phyloP scores from a whole-genome alignment of 805 yeast species.

The Cyberlindnera mississippiensis region DNA sequence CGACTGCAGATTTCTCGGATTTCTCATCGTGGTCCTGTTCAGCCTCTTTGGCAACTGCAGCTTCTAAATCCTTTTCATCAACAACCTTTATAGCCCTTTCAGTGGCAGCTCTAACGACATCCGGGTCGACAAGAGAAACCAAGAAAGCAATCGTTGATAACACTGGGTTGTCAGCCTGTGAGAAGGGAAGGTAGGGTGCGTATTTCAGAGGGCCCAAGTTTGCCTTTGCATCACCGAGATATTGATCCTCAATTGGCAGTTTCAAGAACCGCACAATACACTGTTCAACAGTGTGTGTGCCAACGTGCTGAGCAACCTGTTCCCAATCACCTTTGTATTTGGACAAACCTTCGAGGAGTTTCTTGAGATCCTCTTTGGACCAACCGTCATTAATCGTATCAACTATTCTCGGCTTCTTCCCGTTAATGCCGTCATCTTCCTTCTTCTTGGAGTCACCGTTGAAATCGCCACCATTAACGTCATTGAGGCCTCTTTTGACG shows the following conservation, averaged over 20 bases:
- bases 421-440: slow-evolving; percentile 4
- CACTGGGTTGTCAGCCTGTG: slow-evolving; percentile 88
- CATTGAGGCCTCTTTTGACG: slow-evolving; percentile 14
- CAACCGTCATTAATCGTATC: slow-evolving; percentile 48
- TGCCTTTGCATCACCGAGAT: slow-evolving; percentile 39
- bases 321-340: slow-evolving; percentile 75
- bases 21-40: slow-evolving; percentile 8
- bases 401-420: slow-evolving; percentile 34
- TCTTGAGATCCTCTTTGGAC: slow-evolving; percentile 60
- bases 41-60: slow-evolving; percentile 17
- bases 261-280: slow-evolving; percentile 77
- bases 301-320: slow-evolving; percentile 62
- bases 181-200: slow-evolving; percentile 80
- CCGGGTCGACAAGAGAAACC: slow-evolving; percentile 80
- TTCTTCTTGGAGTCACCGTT: slow-evolving; percentile 7
- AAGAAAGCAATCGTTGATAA: slow-evolving; percentile 88
- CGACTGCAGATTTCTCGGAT: slow-evolving; percentile 40
- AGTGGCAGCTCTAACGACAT: slow-evolving; percentile 81
- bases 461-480: slow-evolving; percentile 8
- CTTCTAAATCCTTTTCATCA: slow-evolving; percentile 24
- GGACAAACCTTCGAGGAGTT: slow-evolving; percentile 59
- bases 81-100: slow-evolving; percentile 45
- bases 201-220: slow-evolving; percentile 70
- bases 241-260: slow-evolving; percentile 78
- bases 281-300: slow-evolving; percentile 68